Base-by-base conservation (phyloP, 2,329 filamentous ascomycete species). In the Ophidiomyces ophidiicola region DNA sequence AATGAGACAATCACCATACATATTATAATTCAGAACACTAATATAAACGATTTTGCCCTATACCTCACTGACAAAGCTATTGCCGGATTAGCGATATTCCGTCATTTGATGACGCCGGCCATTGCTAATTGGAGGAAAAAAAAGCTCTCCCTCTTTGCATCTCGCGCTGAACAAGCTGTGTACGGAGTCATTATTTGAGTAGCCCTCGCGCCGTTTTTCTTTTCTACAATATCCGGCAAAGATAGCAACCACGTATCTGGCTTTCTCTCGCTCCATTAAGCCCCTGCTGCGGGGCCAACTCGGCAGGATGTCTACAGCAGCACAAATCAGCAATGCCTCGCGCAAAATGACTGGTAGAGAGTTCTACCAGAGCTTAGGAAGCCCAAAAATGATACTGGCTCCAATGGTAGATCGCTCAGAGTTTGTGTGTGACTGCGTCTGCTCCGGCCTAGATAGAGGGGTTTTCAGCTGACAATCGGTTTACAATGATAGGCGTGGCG, bases 371-470 rank as follows among this genome's bases (percentile, higher is more conserved):
- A 93, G 83, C 56, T 81, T 98, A 45, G 90, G 90, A 15, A 87
- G 81, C 44, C 90, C 90, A 1, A 94, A 84, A 62, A 79, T 82
- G 48, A 76, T 98, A 20, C 72, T 98, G 40, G 90, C 90, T 23
- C 90, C 90, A 24, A 98, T 98, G 90, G 90, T 98, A 15, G 88
- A 98, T 56, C 84, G 94, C 60, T 94, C 86, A 21, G 90, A 98
- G 67, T 94, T 96, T 67, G 87, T 94, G 68, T 48, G 80, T 68
- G 32, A 29, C 33, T 34, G 32, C 15, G 31, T 18, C 20, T 19
- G 36, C 6, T 7, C 4, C 20, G 19, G 32, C n/a, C 5, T 12
- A 8, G 4, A 8, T 10, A 24, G 32, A 23, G 6, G 23, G 14
- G 6, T 21, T 24, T 21, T 6, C 7, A 6, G 21, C 37, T 39